Evolutionary conservation across 2,329 filamentous ascomycete species (phyloP).

Genomic region (Stagonosporopsis vannaccii): DNA sequence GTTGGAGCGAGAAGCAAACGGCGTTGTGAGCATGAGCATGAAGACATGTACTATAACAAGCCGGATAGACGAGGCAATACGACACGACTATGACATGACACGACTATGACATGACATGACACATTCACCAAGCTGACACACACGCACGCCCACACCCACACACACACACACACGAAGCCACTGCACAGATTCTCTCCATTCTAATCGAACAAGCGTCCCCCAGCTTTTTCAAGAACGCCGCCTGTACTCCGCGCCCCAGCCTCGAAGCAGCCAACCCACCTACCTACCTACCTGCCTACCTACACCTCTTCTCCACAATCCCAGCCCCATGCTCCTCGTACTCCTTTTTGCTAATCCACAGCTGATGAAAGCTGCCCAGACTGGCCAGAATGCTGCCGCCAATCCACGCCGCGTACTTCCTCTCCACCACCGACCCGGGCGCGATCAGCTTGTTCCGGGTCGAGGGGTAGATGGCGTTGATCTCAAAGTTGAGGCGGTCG

Average conservation of each 20-base stretch:
- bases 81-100: slow-evolving; percentile 13
- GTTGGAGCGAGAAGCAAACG: not conserved
- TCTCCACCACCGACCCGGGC: slow-evolving; percentile 83
- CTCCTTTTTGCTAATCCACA: slow-evolving; percentile 98
- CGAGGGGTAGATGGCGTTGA: slow-evolving; percentile 81
- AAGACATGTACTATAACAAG: slow-evolving; percentile 16
- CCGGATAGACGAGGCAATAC: slow-evolving; percentile 17
- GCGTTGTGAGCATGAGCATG: not conserved
- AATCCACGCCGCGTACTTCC: slow-evolving; percentile 94
- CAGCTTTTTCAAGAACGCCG: not conserved
- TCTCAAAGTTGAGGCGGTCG: slow-evolving; percentile 85
- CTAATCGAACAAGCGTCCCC: not conserved
- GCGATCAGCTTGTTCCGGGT: slow-evolving; percentile 88
- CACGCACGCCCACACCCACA: too few relatives aligned
- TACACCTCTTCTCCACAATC: slow-evolving; percentile 96
- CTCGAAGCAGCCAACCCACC: too few relatives aligned
- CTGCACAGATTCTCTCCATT: too few relatives aligned
- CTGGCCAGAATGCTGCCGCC: slow-evolving; percentile 95
- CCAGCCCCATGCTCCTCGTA: slow-evolving; percentile 92
- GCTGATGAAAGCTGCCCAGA: slow-evolving; percentile 96
- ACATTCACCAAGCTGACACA: too few relatives aligned
- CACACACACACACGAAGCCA: too few relatives aligned
- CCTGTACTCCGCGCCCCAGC: slow-evolving; percentile 3
- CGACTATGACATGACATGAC: not conserved
- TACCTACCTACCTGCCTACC: slow-evolving; percentile 58